A percentile compares a stretch with the other conserved stretches of the same genome.
Evolutionary conservation across 2,329 filamentous ascomycete species (phyloP).

Genomic region (Neofusicoccum umdonicola): DNA sequence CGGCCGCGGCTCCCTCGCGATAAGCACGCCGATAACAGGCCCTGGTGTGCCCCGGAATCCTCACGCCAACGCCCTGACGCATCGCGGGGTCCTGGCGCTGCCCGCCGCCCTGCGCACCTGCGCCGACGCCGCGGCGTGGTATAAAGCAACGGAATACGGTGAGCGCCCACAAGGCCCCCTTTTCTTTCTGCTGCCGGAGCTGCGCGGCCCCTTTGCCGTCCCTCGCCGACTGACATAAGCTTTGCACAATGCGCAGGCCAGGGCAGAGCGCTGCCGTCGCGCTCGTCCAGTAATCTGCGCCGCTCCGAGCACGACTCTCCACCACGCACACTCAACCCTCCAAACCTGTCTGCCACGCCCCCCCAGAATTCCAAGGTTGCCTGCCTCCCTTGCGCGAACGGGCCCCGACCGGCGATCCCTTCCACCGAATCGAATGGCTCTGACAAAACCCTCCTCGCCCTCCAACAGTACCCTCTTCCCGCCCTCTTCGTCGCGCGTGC

Average conservation of each 20-base stretch:
- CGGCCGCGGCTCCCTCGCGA: neutral
- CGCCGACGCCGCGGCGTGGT: neutral
- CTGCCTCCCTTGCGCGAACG: constrained; percentile 6
- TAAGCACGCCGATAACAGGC: constrained; percentile 9
- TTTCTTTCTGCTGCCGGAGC: constrained; percentile 6
- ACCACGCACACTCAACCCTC: constrained; percentile 12
- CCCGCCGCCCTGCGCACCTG: neutral
- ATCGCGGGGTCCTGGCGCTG: neutral
- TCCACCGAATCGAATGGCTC: constrained; percentile 12
- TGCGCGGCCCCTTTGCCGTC: neutral
- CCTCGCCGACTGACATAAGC: constrained; percentile 15
- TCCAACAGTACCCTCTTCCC: neutral
- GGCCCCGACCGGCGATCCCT: neutral
- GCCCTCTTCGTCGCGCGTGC: constrained; percentile 3
- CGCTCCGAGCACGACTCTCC: constrained; percentile 5
- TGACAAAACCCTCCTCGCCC: neutral
- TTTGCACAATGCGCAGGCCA: constrained; percentile 12
- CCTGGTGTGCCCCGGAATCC: neutral
- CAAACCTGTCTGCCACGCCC: neutral
- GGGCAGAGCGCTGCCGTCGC: neutral
- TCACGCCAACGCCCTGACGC: neutral
- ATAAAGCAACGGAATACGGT: constrained; percentile 6
- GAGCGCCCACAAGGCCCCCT: constrained; percentile 8
- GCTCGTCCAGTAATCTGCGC: constrained; percentile 5
- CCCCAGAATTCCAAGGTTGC: neutral